Base-by-base conservation (phyloP, 176 grass and related monocot genomes). In the Musa beccarii region DNA sequence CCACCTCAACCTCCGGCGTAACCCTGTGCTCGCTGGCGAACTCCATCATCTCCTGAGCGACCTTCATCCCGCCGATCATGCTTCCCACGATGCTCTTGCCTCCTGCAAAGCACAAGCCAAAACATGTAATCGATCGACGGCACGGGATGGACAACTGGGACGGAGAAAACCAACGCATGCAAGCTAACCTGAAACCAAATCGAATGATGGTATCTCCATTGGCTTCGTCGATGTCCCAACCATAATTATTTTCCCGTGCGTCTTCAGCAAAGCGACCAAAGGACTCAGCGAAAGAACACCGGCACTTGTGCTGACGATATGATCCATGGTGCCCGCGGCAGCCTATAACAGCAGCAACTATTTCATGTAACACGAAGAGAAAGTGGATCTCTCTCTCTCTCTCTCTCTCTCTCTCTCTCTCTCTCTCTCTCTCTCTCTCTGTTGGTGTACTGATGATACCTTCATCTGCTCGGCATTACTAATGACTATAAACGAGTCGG, bases 401-500 rank as follows among this genome's bases (percentile, higher is more conserved):
- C 11, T 14, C 29, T 34, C 34, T 59, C 55, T 59, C 17, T 59
- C 17, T 54, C 1, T 51, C 25, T 1, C 1, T 25, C 22, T 22
- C 22, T 22, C 22, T 16, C 54, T 57, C 10, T 13, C 54, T 57
- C 10, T 13, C 54, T 57, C 16, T 57, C 16, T 54, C 1, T 51
- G 8, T 10, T 25, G 17, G 1, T 50, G 4, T 14, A 59, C 17
- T 9, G 43, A 20, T 49, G 49, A 5, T 53, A 84, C 83, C 83
- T 80, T 75, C 83, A 84, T 80, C 63, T 70, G 77, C 50, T 54
- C 17, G 19, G 54, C 10, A 52, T 71, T 49, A 34, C 12, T 61
- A 29, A 72, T 80, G 53, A 80, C 69, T 11, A 84, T 19, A 49
- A 89, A 89, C 3, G 62, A 66, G 54, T 89, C 83, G 49, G 84